Evolutionary conservation across 2,329 filamentous ascomycete species (phyloP), one percentile per base, ranked within the genome.

Genomic region (Colletotrichum truncatum): DNA sequence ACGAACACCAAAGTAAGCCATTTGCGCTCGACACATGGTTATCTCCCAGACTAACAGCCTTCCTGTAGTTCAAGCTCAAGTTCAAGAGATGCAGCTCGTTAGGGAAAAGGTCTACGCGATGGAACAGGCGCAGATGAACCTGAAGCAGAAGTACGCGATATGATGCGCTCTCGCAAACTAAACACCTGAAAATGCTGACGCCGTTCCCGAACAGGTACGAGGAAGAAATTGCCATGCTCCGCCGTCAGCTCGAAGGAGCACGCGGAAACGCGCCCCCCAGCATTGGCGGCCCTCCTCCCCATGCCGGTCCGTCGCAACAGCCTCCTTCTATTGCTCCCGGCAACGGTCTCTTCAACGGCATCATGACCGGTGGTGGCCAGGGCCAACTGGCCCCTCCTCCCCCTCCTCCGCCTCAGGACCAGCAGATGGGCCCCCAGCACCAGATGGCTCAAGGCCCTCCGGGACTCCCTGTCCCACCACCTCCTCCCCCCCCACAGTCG

Each of bases 21-120:
- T 61, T 12, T 26, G 18, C 34, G 41, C 48, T 18, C 43, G 25
- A 58, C n/a, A 26, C 18, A 23, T 16, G 7, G 9, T 9, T n/a
- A 21, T 51, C 26, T 36, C 21, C 36, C 51, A 66, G 43, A 53
- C 72, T 73, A 60, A 71, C 66, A 55, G 70, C 64, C 64, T 63
- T 28, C 53, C 12, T 65, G 59, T 61, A 98, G 96, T 98, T 75
- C 90, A 93, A 64, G 88, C 90, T 52, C 96, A 99, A 78, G 91
- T 98, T 69, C 91, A 95, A 74, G 96, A 99, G 81, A 96, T 98
- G 87, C 93, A 97, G 76, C 87, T 97, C 74, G 93, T 99, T 52
- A 87, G 94, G 68, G 91, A 94, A 76, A 98, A 97, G 80, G 93
- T 99, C 66, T 98, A 93, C 75, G 89, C 93, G 72, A 89, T 99